Evolutionary conservation across 441 rosid species (phyloP).

Genomic region (Melastoma candidum): DNA sequence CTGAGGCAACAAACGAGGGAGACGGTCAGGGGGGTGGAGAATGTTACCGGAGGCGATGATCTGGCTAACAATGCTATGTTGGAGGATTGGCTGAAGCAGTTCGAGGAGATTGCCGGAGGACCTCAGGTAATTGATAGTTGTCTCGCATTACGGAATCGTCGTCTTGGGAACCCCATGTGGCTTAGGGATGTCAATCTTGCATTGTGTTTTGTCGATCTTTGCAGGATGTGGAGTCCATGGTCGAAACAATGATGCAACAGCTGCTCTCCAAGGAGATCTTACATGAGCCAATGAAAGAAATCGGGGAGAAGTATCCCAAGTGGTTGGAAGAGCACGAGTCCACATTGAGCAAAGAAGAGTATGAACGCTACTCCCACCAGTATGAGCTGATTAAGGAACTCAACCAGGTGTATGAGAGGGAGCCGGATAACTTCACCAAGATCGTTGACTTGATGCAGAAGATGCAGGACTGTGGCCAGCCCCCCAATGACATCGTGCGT

Average conservation of each 20-base stretch:
- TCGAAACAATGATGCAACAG: slow-evolving; percentile 98
- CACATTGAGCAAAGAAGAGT: slow-evolving; percentile 52
- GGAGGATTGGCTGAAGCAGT: slow-evolving; percentile 94
- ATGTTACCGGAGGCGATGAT: slow-evolving; percentile 46
- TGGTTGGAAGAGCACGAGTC: slow-evolving; percentile 82
- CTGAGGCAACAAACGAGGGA: slow-evolving; percentile 84
- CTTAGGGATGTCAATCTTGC: too few relatives aligned
- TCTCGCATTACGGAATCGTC: not conserved
- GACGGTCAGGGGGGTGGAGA: slow-evolving; percentile 74
- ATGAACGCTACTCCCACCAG: slow-evolving; percentile 53
- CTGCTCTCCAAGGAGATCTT: slow-evolving; percentile 90
- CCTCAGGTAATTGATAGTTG: slow-evolving; percentile 38
- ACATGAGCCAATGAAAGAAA: slow-evolving; percentile 93
- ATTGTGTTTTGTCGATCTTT: not conserved
- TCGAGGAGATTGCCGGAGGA: slow-evolving; percentile 66
- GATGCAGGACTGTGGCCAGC: slow-evolving; percentile 99
- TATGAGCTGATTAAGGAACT: slow-evolving; percentile 68
- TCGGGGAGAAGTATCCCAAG: slow-evolving; percentile 78
- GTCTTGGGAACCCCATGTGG: too few relatives aligned
- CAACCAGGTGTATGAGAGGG: slow-evolving; percentile 73
- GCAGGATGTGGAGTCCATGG: slow-evolving; percentile 87
- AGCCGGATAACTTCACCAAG: slow-evolving; percentile 60
- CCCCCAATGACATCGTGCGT: slow-evolving; percentile 83
- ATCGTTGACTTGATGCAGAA: slow-evolving; percentile 91
- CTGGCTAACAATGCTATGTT: slow-evolving; percentile 47